Conservation (phyloP, 108 stramenopile genomes). For the Cyclotella sp. region DNA sequence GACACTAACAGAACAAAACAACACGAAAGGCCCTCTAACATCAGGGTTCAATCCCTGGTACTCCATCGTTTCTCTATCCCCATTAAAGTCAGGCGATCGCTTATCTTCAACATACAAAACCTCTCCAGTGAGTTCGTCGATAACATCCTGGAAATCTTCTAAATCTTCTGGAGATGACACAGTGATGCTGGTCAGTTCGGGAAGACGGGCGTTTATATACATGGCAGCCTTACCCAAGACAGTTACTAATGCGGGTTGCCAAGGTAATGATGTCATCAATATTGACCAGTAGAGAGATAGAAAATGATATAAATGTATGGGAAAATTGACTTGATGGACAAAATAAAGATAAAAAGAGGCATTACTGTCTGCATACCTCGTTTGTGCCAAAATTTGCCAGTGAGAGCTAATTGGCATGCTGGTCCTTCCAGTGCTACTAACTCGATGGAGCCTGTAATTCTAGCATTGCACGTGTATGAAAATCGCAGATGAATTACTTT, state of each 20-base stretch:
- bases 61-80: slow-evolving; percentile 83
- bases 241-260: slow-evolving; percentile 30
- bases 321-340: not conserved
- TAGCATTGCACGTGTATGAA: not conserved
- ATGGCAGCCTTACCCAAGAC: slow-evolving; percentile 83
- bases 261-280: not conserved
- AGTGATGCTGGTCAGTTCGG: slow-evolving; percentile 68
- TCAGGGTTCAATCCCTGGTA: slow-evolving; percentile 87
- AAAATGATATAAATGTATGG: not conserved
- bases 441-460: slow-evolving; percentile 72
- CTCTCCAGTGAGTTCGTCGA: slow-evolving; percentile 76
- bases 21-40: slow-evolving; percentile 73
- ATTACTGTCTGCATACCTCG: slow-evolving; percentile 28
- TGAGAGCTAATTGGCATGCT: slow-evolving; percentile 57
- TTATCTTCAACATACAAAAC: slow-evolving; percentile 64
- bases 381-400: slow-evolving; percentile 78
- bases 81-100: slow-evolving; percentile 62
- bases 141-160: slow-evolving; percentile 71
- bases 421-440: slow-evolving; percentile 75
- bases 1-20: not conserved
- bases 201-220: slow-evolving; percentile 81
- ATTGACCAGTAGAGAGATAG: not conserved
- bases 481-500: not conserved
- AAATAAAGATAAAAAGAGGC: not conserved
- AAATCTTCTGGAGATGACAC: slow-evolving; percentile 62